Conservation (phyloP, 345 rosid species). For the Arabidopsis arenosa region DNA sequence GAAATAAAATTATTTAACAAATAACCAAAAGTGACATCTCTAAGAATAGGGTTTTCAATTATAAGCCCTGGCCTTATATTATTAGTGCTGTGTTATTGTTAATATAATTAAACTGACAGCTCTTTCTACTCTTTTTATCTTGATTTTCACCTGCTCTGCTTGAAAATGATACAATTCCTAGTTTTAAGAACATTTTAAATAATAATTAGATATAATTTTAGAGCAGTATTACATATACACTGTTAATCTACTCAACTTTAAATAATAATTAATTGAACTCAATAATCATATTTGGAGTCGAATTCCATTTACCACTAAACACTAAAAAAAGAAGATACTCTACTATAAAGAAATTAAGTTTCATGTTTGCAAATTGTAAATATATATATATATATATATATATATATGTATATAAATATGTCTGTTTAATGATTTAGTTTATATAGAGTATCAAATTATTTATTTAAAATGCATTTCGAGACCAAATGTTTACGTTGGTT, state of each 20-base stretch:
- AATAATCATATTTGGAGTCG: background rate
- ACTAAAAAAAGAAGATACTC: too few relatives aligned
- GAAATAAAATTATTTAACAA: background rate
- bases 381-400: too few relatives aligned
- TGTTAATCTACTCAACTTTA: background rate
- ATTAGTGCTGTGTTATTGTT: constrained; percentile 19
- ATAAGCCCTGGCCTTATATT: background rate
- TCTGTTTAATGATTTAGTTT: too few relatives aligned
- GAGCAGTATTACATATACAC: background rate
- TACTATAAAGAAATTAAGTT: too few relatives aligned
- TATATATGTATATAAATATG: too few relatives aligned
- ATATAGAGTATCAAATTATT: background rate
- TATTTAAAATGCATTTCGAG: background rate
- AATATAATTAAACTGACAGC: background rate
- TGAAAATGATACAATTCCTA: constrained; percentile 23
- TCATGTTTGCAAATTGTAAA: too few relatives aligned
- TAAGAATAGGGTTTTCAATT: background rate
- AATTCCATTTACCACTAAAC: background rate
- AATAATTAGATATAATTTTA: background rate
- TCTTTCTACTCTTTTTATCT: constrained; percentile 4
- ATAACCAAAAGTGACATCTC: constrained; percentile 6
- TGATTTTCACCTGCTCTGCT: constrained; percentile 26
- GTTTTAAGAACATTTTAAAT: background rate
- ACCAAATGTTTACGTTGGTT: background rate
- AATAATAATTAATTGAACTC: background rate